A percentile compares a stretch with the other conserved stretches of the same genome.
Conservation (phyloP, 495 filamentous ascomycete species). For the Hyaloscypha hepaticicola region DNA sequence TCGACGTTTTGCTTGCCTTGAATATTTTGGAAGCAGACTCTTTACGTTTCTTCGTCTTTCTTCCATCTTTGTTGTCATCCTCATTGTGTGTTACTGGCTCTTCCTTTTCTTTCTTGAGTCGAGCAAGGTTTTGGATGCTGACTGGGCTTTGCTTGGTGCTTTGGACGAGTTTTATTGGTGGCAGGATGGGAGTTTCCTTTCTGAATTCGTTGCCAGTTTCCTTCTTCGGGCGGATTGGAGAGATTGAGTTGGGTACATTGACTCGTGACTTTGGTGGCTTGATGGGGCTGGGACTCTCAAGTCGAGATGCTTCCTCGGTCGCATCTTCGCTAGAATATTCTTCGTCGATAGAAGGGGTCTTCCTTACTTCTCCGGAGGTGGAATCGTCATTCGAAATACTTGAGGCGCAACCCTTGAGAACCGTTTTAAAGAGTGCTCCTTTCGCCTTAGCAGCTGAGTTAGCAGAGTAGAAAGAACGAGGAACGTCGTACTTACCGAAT, state of each 20-base stretch:
- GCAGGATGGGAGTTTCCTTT: slow-evolving; percentile 7
- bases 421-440: neutral
- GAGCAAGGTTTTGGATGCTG: neutral
- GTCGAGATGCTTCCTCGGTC: neutral
- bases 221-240: neutral
- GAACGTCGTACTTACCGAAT: neutral
- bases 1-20: neutral
- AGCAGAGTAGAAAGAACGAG: neutral
- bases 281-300: neutral
- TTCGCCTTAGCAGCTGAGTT: neutral
- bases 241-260: neutral
- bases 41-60: neutral
- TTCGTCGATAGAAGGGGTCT: neutral
- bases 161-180: neutral
- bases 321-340: neutral
- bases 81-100: neutral
- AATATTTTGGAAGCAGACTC: neutral
- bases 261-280: neutral
- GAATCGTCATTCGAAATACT: neutral
- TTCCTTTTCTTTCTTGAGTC: neutral
- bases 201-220: neutral
- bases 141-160: neutral
- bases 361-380: neutral
- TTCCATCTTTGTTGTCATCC: neutral
- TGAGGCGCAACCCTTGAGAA: neutral